These are phyloP conservation scores for Biscutella laevigata DNA, from an alignment of 441 rosid genomes.

Conservation along the genomic window DNA sequence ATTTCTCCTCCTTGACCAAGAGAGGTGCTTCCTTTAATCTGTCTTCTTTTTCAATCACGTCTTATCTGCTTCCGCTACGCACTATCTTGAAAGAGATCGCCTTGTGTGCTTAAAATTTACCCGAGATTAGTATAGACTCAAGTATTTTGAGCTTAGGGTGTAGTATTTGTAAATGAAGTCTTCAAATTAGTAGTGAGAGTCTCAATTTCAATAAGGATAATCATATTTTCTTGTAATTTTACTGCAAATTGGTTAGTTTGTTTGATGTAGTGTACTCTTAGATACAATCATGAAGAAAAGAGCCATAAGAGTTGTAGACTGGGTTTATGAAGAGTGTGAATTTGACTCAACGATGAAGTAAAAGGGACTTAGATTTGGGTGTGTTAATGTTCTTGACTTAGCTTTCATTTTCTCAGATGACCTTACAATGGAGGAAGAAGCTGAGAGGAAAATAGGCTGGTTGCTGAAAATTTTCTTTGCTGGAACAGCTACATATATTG, in stretches of 20 bases:
- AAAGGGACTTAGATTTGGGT: not conserved
- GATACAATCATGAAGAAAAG: not conserved
- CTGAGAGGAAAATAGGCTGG: constrained; percentile 87
- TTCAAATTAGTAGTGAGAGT: not conserved
- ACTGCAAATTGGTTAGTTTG: constrained; percentile 3
- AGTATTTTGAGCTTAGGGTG: not conserved
- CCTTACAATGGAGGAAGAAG: constrained; percentile 63
- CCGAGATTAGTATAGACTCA: not conserved
- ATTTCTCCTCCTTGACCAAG: constrained; percentile 27
- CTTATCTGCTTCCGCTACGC: no score
- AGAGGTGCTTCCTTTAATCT: constrained; percentile 34
- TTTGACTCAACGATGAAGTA: not conserved
- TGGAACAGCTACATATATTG: constrained; percentile 67
- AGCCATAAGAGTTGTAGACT: no score
- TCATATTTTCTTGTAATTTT: not conserved
- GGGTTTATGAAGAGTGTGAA: no score
- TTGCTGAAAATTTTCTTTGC: constrained; percentile 63
- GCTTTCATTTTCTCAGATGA: constrained; percentile 38
- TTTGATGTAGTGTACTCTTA: not conserved
- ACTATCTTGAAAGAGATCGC: not conserved
- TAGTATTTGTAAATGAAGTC: not conserved
- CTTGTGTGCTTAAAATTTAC: not conserved
- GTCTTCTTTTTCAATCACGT: not conserved
- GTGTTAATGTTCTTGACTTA: not conserved
- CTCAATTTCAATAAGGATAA: not conserved